Percentiles rank a stretch among this genome's conserved stretches.
phyloP scores from a whole-genome alignment of 2,329 filamentous ascomycete genomes.

The Diaporthe aspalathi region DNA sequence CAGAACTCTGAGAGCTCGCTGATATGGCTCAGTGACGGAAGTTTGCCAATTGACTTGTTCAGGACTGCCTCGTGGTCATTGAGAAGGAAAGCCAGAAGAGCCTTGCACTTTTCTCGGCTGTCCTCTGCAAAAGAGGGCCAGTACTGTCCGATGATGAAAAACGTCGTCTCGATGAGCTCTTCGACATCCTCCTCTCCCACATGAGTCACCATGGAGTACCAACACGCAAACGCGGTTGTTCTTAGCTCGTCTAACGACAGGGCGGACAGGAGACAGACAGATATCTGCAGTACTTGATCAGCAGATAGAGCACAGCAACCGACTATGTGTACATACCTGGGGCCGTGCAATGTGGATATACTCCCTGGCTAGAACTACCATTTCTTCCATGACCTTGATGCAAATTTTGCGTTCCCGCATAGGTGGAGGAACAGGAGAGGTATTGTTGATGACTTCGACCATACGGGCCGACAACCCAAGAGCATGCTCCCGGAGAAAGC shows the following conservation, averaged over 20 bases:
- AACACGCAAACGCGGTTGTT: constrained; percentile 83
- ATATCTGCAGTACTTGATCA: constrained; percentile 69
- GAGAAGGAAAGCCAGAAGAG: constrained; percentile 74
- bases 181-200: constrained; percentile 84
- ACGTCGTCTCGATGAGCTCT: constrained; percentile 85
- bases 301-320: constrained; percentile 23
- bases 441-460: constrained; percentile 81
- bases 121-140: constrained; percentile 76
- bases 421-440: constrained; percentile 62
- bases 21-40: constrained; percentile 83
- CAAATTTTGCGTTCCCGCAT: constrained; percentile 79
- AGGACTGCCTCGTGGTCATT: constrained; percentile 71
- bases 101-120: constrained; percentile 69
- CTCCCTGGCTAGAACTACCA: constrained; percentile 80
- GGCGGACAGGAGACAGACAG: constrained; percentile 90
- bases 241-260: constrained; percentile 81
- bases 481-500: constrained; percentile 85
- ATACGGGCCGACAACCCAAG: constrained; percentile 88
- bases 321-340: constrained; percentile 65
- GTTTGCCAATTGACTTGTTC: constrained; percentile 74
- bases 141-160: constrained; percentile 85
- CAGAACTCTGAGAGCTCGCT: constrained; percentile 77
- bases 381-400: constrained; percentile 86
- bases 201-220: constrained; percentile 80
- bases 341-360: constrained; percentile 84